A percentile compares a stretch with the other conserved stretches of the same genome.
Conservation (phyloP, 768 basidiomycete species). For the Lentinula edodes region DNA sequence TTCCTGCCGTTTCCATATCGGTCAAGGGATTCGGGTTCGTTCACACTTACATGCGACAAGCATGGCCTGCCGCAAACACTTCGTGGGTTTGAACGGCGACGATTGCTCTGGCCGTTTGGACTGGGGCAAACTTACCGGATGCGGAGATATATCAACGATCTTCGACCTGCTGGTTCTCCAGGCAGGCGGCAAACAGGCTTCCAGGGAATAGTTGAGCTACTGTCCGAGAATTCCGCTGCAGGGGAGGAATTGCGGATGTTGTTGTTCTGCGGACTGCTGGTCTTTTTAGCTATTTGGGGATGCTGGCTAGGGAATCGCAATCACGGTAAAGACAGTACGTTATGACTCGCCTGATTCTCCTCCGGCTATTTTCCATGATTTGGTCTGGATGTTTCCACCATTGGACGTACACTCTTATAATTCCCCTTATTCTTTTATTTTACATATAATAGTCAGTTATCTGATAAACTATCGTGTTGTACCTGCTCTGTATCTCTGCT, state of each 20-base stretch:
- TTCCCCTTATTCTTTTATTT: neutral
- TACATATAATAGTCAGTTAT: no score
- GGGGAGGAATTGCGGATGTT: conserved; percentile 67
- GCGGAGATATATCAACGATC: conserved; percentile 31
- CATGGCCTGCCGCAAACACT: conserved; percentile 59
- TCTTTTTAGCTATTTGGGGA: conserved; percentile 47
- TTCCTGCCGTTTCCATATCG: conserved; percentile 34
- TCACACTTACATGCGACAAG: conserved; percentile 52
- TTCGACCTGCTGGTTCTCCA: conserved; percentile 34
- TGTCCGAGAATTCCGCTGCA: conserved; percentile 54
- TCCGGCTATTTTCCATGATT: neutral
- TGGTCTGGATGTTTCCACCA: neutral
- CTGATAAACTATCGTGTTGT: no score
- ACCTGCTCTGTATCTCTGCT: no score
- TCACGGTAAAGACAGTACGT: neutral
- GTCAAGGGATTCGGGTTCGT: conserved; percentile 44
- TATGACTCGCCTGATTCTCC: neutral
- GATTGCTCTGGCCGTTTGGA: conserved; percentile 44
- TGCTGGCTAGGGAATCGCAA: conserved; percentile 17
- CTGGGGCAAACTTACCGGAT: conserved; percentile 33
- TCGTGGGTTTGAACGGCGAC: conserved; percentile 42
- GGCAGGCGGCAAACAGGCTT: conserved; percentile 33
- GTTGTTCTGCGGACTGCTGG: conserved; percentile 43
- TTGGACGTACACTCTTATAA: neutral
- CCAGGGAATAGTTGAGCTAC: conserved; percentile 34